phyloP scores from a whole-genome alignment of 192 early-diverging fungal genomes.

The Glomus cerebriforme region DNA sequence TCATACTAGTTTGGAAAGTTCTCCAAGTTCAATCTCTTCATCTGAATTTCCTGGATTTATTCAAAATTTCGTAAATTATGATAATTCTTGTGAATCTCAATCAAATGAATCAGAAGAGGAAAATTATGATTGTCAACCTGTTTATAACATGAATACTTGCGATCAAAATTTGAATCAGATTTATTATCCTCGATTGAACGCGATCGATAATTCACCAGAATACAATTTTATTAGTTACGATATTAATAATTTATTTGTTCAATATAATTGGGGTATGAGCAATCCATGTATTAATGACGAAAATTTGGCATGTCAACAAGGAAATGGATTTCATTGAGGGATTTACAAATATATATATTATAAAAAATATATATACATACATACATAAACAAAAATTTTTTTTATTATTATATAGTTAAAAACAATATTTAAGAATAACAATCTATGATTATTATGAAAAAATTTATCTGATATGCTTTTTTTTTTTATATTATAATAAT shows the following conservation, averaged over 20 bases:
- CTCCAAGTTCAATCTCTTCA: background rate
- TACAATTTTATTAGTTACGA: background rate
- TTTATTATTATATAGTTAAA: too few species aligned
- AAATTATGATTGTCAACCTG: background rate
- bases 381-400: too few species aligned
- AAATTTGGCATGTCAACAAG: background rate
- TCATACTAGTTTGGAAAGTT: background rate
- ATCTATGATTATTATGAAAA: too few species aligned
- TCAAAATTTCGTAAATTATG: background rate
- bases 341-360: too few species aligned
- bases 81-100: background rate
- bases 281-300: background rate
- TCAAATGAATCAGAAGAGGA: background rate
- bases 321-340: too few species aligned
- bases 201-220: background rate
- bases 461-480: too few species aligned
- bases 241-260: background rate
- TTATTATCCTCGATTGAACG: background rate
- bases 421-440: too few species aligned
- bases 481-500: too few species aligned
- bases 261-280: background rate
- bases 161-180: background rate
- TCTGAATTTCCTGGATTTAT: background rate
- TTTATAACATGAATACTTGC: background rate
- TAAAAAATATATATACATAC: too few species aligned